A percentile compares a stretch with the other conserved stretches of the same genome.
Conservation (phyloP, 768 basidiomycete species). For the Piloderma croceum region DNA sequence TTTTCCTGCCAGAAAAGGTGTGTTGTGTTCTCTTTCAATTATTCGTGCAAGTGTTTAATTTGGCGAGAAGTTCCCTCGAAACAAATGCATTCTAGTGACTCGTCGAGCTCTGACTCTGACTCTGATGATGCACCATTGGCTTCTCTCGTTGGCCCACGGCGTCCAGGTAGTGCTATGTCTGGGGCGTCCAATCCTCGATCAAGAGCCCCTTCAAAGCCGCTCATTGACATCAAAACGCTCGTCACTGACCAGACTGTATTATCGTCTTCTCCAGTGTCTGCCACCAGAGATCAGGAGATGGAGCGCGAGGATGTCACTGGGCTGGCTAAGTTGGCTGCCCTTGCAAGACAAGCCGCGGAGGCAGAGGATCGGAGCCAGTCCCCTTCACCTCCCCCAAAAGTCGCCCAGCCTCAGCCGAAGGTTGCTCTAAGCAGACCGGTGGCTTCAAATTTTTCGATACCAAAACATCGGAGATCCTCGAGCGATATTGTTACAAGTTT, state of each 20-base stretch:
- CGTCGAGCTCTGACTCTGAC: constrained; percentile 39
- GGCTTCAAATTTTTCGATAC: constrained; percentile 35
- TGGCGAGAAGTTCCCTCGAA: neutral
- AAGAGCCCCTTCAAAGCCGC: constrained; percentile 35
- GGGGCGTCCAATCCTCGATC: constrained; percentile 22
- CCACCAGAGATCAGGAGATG: no score
- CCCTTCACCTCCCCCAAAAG: no score
- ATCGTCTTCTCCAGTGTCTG: no score
- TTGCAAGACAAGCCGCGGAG: no score
- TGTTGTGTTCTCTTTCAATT: constrained; percentile 7
- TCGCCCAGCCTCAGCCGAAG: no score
- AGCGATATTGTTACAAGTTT: constrained; percentile 15
- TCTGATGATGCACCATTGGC: constrained; percentile 65
- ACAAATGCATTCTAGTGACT: constrained; percentile 14
- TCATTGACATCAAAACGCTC: constrained; percentile 34
- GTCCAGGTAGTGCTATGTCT: constrained; percentile 59
- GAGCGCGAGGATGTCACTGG: no score
- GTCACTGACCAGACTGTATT: no score
- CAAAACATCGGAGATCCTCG: constrained; percentile 18
- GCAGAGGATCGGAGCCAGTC: no score
- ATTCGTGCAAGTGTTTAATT: neutral
- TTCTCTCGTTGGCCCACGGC: constrained; percentile 50
- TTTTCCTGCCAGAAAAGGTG: no score
- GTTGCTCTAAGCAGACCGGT: no score
- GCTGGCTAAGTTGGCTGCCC: no score